Conservation (phyloP, 2,329 filamentous ascomycete genomes). For the Fusarium newnesense region DNA sequence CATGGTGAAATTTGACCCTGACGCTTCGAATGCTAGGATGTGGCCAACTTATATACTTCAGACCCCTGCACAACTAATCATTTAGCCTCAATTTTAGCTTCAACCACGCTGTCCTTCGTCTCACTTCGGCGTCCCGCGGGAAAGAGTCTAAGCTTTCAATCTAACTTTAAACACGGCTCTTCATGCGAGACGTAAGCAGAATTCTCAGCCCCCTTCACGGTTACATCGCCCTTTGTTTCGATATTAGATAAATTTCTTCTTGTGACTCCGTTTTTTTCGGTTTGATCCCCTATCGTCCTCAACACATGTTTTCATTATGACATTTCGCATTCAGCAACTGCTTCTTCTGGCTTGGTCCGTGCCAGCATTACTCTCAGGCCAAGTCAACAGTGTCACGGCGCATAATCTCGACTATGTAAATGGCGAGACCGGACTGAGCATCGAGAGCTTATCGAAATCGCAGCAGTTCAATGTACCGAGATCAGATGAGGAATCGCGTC, state of each 20-base stretch:
- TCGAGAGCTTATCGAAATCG: accelerated
- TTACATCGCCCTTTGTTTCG: neutral
- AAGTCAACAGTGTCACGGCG: no score
- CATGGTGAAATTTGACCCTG: accelerated
- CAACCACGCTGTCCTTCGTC: accelerated
- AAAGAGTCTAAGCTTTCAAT: neutral
- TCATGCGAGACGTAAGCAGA: neutral
- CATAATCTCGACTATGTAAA: neutral
- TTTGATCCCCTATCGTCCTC: accelerated
- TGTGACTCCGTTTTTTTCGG: neutral
- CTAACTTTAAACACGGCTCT: neutral
- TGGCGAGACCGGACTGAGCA: neutral
- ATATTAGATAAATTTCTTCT: neutral
- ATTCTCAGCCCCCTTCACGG: neutral
- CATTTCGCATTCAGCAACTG: neutral
- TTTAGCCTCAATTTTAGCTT: neutral
- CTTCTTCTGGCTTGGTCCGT: neutral
- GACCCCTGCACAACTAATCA: neutral
- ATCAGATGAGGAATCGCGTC: neutral
- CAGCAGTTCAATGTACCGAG: accelerated
- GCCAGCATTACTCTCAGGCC: neutral
- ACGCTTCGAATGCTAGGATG: neutral
- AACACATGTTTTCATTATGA: neutral
- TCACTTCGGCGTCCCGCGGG: neutral
- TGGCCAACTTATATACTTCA: neutral